phyloP scores from a whole-genome alignment of 2,329 filamentous ascomycete species.

The Penicillium nordicum region DNA sequence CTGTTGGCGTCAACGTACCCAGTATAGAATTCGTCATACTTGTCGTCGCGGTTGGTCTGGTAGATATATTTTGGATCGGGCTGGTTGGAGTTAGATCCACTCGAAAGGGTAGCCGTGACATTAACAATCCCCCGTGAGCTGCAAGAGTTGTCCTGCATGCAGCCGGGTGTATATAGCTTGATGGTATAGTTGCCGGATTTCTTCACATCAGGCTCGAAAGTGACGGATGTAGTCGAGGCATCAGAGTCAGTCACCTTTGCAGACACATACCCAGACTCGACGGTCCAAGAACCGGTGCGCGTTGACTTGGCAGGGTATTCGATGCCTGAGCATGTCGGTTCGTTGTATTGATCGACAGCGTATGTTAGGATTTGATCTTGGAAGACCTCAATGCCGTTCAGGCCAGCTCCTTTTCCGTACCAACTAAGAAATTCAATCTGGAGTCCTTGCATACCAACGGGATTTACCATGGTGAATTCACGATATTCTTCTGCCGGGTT shows the following conservation, averaged over 20 bases:
- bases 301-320: slow-evolving; percentile 64
- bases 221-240: slow-evolving; percentile 62
- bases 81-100: slow-evolving; percentile 40
- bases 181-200: slow-evolving; percentile 90
- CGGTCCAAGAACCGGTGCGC: slow-evolving; percentile 69
- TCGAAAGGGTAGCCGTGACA: slow-evolving; percentile 68
- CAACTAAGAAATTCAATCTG: slow-evolving; percentile 80
- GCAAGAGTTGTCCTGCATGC: slow-evolving; percentile 75
- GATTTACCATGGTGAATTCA: slow-evolving; percentile 88
- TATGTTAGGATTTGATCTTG: slow-evolving; percentile 82
- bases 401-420: slow-evolving; percentile 80
- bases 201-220: slow-evolving; percentile 70
- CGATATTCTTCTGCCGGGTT: slow-evolving; percentile 66
- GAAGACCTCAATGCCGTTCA: slow-evolving; percentile 83
- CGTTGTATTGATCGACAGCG: slow-evolving; percentile 83
- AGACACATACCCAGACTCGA: slow-evolving; percentile 72
- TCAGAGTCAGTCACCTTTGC: slow-evolving; percentile 59
- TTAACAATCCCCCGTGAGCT: slow-evolving; percentile 73
- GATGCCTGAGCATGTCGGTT: slow-evolving; percentile 71
- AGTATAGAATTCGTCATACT: slow-evolving; percentile 89
- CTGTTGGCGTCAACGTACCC: slow-evolving; percentile 76
- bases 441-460: slow-evolving; percentile 82
- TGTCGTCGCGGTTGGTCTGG: slow-evolving; percentile 94
- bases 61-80: slow-evolving; percentile 63
- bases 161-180: slow-evolving; percentile 89